Evolutionary conservation across 2,329 filamentous ascomycete species (phyloP).

Genomic region (Colletotrichum sp.): DNA sequence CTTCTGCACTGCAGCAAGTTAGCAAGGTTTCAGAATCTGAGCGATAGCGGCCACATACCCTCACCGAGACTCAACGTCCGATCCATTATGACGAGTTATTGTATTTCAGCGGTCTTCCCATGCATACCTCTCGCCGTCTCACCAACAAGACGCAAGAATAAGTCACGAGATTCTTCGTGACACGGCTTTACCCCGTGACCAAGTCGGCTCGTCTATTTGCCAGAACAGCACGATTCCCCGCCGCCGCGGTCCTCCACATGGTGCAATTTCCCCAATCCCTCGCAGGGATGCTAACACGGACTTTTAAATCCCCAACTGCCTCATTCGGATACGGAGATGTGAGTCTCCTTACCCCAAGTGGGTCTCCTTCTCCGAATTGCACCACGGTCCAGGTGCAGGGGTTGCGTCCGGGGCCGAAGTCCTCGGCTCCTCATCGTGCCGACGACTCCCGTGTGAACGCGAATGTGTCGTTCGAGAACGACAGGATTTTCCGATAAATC

Average conservation of each 20-base stretch:
- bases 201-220: neutral
- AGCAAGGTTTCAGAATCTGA: neutral
- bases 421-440: neutral
- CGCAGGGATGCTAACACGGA: neutral
- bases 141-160: neutral
- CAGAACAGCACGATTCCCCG: neutral
- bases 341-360: neutral
- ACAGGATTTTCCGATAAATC: neutral
- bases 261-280: neutral
- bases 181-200: neutral
- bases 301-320: neutral
- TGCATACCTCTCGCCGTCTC: neutral
- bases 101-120: neutral
- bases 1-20: conserved; percentile 64
- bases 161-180: neutral
- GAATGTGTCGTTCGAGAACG: neutral
- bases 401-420: neutral
- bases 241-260: neutral
- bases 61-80: neutral
- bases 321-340: neutral
- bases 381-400: neutral
- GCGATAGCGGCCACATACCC: neutral
- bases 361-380: neutral
- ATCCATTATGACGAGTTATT: neutral
- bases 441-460: neutral